Percentiles rank a stretch among this genome's conserved stretches.
phyloP scores from a whole-genome alignment of 2,329 filamentous ascomycete species.

The Apiospora aurea region DNA sequence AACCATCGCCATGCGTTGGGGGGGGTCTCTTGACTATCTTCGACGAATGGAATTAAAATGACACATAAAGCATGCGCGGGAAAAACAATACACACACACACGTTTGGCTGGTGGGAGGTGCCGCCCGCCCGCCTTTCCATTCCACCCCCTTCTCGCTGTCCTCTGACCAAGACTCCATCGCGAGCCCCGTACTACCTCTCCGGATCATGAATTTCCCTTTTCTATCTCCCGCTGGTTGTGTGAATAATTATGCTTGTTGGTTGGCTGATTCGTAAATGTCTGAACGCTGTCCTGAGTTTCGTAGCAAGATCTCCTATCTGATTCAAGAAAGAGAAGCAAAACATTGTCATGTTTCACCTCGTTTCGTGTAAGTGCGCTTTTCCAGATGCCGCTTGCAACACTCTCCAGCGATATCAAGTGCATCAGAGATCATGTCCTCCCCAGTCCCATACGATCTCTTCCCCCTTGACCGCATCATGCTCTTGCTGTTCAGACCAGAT shows the following conservation, averaged over 20 bases:
- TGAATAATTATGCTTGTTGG: not conserved
- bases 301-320: not conserved
- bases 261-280: not conserved
- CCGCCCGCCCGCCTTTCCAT: not conserved
- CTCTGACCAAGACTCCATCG: not conserved
- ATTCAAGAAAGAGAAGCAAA: not conserved
- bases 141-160: not conserved
- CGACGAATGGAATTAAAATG: constrained; percentile 17
- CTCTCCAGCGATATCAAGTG: not conserved
- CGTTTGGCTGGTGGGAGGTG: not conserved
- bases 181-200: not conserved
- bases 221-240: not conserved
- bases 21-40: constrained; percentile 8
- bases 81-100: not conserved
- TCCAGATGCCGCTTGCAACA: not conserved
- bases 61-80: constrained; percentile 11
- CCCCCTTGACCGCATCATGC: not conserved
- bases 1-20: not conserved
- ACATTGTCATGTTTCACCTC: not conserved
- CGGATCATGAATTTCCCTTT: not conserved
- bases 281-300: not conserved
- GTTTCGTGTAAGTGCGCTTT: not conserved
- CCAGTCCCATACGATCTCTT: not conserved
- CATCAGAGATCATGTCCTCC: not conserved
- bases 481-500: not conserved